phyloP scores from a whole-genome alignment of 2,329 filamentous ascomycete genomes.

The Sporothrix schenckii region DNA sequence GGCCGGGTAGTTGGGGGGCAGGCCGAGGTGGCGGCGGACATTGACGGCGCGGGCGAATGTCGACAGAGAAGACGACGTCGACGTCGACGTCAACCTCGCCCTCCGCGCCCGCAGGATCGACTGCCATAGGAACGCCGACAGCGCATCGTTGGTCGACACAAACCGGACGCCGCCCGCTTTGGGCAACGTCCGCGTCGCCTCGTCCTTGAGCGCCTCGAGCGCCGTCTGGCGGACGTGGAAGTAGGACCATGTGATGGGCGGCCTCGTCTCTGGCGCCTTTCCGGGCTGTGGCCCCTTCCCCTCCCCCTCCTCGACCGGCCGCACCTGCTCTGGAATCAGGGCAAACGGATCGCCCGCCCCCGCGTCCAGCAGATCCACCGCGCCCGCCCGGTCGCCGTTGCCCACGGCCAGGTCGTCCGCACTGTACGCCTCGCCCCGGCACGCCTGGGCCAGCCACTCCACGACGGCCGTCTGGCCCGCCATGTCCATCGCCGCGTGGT shows the following conservation, averaged over 20 bases:
- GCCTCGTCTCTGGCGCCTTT: no score
- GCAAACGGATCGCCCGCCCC: not conserved
- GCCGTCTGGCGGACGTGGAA: not conserved
- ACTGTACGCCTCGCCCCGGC: slow-evolving; percentile 35
- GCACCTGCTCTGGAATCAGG: not conserved
- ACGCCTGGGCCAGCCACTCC: slow-evolving; percentile 53
- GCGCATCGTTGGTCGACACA: slow-evolving; percentile 20
- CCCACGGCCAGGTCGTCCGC: slow-evolving; percentile 2
- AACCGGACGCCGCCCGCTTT: not conserved
- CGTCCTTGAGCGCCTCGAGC: not conserved
- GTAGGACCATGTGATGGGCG: not conserved
- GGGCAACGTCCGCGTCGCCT: not conserved
- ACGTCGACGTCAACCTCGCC: not conserved
- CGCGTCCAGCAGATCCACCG: not conserved
- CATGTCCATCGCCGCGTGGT: slow-evolving; percentile 38
- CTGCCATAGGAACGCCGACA: slow-evolving; percentile 15
- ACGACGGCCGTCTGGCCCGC: slow-evolving; percentile 36
- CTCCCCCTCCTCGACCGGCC: not conserved
- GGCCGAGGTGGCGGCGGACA: slow-evolving; percentile 42
- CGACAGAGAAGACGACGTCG: not conserved
- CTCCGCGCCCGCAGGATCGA: not conserved
- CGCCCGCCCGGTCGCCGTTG: not conserved
- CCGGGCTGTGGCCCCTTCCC: no score
- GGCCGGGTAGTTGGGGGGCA: slow-evolving; percentile 53
- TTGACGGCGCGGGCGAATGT: slow-evolving; percentile 12